These are phyloP conservation scores for Eimeria necatrix DNA, from an alignment of 169 alveolate species.

Conservation along the genomic window DNA sequence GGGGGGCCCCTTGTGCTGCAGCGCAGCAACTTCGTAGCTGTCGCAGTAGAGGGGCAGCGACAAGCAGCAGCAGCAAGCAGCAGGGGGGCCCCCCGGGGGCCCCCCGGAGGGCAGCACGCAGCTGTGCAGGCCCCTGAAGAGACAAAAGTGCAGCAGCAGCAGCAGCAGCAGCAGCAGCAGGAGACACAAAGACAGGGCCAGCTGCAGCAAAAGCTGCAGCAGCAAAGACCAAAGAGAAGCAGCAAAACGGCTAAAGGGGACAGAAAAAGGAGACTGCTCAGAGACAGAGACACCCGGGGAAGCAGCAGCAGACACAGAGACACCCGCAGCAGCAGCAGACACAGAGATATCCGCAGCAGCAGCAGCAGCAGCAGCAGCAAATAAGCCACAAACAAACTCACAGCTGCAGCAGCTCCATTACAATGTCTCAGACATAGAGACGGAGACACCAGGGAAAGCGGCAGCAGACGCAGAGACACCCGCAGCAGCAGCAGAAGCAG, in stretches of 20 bases:
- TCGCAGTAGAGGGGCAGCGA: background rate
- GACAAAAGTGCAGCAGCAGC: background rate
- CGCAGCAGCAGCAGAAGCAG: background rate
- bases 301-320: background rate
- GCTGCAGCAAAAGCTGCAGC: background rate
- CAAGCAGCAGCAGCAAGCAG: background rate
- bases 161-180: background rate
- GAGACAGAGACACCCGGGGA: background rate
- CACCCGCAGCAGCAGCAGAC: background rate
- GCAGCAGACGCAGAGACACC: background rate
- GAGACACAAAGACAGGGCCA: background rate
- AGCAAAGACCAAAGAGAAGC: background rate
- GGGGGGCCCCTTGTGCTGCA: background rate
- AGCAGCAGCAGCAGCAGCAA: background rate
- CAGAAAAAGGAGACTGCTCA: background rate
- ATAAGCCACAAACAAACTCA: background rate
- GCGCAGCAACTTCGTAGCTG: background rate
- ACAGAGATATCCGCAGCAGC: background rate
- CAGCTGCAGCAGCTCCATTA: too few relatives aligned
- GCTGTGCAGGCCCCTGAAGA: slow-evolving; percentile 32
- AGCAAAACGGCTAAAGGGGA: slow-evolving; percentile 1
- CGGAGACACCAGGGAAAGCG: background rate
- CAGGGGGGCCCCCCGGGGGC: slow-evolving; percentile 15
- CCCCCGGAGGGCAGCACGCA: background rate
- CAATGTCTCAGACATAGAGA: too few relatives aligned